Conservation (phyloP, 306 rosid genomes). For the Glycine soja region DNA sequence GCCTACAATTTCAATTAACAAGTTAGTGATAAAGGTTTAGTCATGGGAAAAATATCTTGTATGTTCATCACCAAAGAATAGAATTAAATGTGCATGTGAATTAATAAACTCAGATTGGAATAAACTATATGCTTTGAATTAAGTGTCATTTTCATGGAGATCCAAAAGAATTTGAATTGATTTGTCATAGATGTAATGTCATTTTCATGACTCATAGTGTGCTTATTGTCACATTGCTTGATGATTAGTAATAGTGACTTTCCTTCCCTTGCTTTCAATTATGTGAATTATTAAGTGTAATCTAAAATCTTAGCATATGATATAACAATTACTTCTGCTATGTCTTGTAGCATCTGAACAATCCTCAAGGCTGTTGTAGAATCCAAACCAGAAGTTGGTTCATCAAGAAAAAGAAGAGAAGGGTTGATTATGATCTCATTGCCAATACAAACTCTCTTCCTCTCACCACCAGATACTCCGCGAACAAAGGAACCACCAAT, state of each 20-base stretch:
- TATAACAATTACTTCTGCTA: conserved; percentile 74
- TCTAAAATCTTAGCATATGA: no score
- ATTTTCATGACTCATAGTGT: conserved; percentile 21
- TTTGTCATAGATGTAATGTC: conserved; percentile 14
- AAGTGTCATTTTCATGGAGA: no score
- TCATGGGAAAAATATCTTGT: not conserved
- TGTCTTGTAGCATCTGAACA: conserved; percentile 93
- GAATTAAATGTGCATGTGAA: conserved; percentile 2
- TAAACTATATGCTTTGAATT: conserved; percentile 59
- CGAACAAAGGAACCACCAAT: conserved; percentile 96
- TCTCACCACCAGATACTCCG: conserved; percentile 97
- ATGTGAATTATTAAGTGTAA: not conserved
- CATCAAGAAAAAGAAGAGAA: conserved; percentile 89
- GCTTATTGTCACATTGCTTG: conserved; percentile 62
- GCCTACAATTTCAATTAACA: conserved; percentile 60
- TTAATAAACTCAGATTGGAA: conserved; percentile 6
- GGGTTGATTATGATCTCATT: conserved; percentile 96
- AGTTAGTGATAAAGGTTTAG: conserved; percentile 25
- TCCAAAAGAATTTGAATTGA: not conserved
- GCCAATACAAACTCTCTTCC: conserved; percentile 93
- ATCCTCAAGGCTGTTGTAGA: conserved; percentile 93
- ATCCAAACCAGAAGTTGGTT: conserved; percentile 99
- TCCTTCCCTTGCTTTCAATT: conserved; percentile 79
- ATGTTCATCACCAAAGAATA: not conserved
- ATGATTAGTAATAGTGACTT: conserved; percentile 7